Conservation (phyloP, 768 basidiomycete species). For the Sutorius australiensis region DNA sequence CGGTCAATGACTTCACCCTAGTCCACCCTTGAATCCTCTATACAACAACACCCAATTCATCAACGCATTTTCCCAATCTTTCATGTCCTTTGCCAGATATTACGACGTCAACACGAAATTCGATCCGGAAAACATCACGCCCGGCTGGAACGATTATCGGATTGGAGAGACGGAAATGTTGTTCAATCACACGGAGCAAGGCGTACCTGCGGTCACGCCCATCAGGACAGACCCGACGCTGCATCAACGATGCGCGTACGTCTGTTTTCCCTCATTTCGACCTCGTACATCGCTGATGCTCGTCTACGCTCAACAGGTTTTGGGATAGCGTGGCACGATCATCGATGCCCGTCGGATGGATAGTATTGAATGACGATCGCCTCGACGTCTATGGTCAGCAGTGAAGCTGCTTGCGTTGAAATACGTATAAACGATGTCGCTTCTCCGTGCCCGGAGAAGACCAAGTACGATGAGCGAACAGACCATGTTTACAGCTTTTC, state of each 20-base stretch:
- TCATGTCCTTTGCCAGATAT: constrained; percentile 22
- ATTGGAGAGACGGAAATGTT: constrained; percentile 11
- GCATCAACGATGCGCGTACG: constrained; percentile 14
- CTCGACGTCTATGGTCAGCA: too few relatives aligned
- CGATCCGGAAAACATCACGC: constrained; percentile 16
- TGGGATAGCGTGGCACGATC: constrained; percentile 15
- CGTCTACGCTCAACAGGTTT: constrained; percentile 5
- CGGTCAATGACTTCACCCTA: neutral
- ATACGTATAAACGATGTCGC: too few relatives aligned
- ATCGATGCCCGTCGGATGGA: neutral
- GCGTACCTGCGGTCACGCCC: neutral
- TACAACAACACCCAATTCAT: constrained; percentile 29
- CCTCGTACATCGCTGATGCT: neutral
- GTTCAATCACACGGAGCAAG: constrained; percentile 10
- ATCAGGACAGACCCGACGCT: neutral
- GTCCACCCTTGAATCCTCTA: constrained; percentile 2
- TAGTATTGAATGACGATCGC: neutral
- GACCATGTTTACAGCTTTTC: too few relatives aligned
- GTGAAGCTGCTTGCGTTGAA: too few relatives aligned
- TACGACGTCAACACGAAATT: constrained; percentile 22
- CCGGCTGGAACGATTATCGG: constrained; percentile 7
- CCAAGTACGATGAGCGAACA: too few relatives aligned
- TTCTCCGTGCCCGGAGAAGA: too few relatives aligned
- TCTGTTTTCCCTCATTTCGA: neutral
- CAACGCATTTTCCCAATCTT: constrained; percentile 25